Evolutionary conservation across 2,329 filamentous ascomycete genomes (phyloP).

Genomic region (Monosporascus sp.): DNA sequence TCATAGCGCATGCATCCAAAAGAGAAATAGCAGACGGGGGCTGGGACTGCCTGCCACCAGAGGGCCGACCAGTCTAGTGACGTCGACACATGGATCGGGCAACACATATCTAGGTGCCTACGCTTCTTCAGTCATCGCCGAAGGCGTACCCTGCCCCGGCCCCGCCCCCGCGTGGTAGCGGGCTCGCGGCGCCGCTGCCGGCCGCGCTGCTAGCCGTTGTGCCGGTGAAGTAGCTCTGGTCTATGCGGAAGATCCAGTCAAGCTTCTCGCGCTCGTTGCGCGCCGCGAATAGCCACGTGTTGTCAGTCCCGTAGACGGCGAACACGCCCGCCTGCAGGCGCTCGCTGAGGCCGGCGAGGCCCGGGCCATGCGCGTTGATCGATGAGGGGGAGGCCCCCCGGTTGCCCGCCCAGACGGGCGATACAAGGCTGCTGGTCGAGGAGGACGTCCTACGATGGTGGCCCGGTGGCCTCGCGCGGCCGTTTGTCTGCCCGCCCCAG

Average conservation of each 20-base stretch:
- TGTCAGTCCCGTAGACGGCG: slow-evolving; percentile 89
- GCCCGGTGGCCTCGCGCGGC: slow-evolving; percentile 35
- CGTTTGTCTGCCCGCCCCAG: slow-evolving; percentile 10
- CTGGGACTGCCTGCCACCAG: no score
- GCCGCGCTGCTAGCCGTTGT: background rate
- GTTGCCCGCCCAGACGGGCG: slow-evolving; percentile 49
- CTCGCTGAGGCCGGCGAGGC: slow-evolving; percentile 50
- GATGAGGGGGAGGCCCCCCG: slow-evolving; percentile 27
- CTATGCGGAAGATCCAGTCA: slow-evolving; percentile 94
- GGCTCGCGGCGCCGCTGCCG: slow-evolving; percentile 34
- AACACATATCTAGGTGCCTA: background rate
- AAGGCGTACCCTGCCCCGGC: background rate
- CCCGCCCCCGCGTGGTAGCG: background rate
- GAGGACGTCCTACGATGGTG: slow-evolving; percentile 44
- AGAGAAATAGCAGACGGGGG: background rate
- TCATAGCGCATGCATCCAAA: background rate
- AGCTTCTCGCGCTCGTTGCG: slow-evolving; percentile 87
- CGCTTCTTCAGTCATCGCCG: background rate
- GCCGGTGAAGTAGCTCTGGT: slow-evolving; percentile 64
- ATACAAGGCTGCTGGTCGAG: slow-evolving; percentile 41
- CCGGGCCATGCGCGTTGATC: slow-evolving; percentile 25
- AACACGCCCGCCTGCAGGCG: slow-evolving; percentile 71
- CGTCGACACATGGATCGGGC: background rate
- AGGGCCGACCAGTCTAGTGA: background rate
- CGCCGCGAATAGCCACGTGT: slow-evolving; percentile 91